These are phyloP conservation scores for Ophiostoma quercus DNA, from an alignment of 2,329 filamentous ascomycete genomes.

Conservation along the genomic window DNA sequence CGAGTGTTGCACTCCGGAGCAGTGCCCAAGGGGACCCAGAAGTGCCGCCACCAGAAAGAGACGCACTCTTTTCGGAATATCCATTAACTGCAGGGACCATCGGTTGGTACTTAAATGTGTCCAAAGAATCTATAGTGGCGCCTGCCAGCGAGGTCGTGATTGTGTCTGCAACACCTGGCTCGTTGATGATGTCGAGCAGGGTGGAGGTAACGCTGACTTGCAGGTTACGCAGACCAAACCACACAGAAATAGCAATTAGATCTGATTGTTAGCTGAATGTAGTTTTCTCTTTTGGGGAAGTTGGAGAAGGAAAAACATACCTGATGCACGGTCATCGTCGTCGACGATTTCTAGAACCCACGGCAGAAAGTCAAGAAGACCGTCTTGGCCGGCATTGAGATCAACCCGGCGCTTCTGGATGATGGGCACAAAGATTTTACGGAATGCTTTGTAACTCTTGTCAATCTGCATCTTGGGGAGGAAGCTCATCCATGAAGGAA, in stretches of 20 bases:
- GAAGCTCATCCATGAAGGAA: conserved; percentile 19
- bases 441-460: conserved; percentile 21
- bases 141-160: conserved; percentile 12
- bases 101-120: not conserved
- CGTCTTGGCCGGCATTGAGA: conserved; percentile 14
- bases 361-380: conserved; percentile 22
- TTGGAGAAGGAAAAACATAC: not conserved
- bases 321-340: conserved; percentile 20
- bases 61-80: not conserved
- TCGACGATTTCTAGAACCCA: conserved; percentile 22
- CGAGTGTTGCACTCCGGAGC: conserved; percentile 19
- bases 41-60: conserved; percentile 12
- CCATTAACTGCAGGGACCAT: not conserved
- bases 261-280: not conserved
- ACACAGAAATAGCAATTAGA: conserved; percentile 20
- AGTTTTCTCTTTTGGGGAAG: not conserved
- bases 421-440: conserved; percentile 22
- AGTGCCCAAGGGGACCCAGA: conserved; percentile 20
- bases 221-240: conserved; percentile 24
- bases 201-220: conserved; percentile 22
- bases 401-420: conserved; percentile 18
- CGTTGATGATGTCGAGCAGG: conserved; percentile 23
- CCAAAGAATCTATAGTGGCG: not conserved
- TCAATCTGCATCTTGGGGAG: conserved; percentile 18
- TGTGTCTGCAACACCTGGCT: conserved; percentile 19